Evolutionary conservation across 306 rosid genomes (phyloP).

Genomic region (Cucumis hystrix): DNA sequence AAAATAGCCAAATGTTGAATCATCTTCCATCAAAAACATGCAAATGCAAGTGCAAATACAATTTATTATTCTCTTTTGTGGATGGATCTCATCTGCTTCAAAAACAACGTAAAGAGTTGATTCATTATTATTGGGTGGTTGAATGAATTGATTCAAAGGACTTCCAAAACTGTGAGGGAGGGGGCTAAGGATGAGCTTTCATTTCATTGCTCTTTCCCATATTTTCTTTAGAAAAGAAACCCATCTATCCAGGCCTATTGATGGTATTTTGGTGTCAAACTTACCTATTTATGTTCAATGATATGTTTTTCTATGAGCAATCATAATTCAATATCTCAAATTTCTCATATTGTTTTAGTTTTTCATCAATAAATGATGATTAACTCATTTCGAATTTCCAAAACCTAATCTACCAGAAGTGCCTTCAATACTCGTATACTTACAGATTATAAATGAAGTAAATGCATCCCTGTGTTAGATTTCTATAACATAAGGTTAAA

Average conservation of each 20-base stretch:
- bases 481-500: too few species aligned
- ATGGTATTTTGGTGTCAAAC: background rate
- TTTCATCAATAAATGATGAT: too few species aligned
- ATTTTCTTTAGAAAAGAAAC: background rate
- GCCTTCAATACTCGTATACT: background rate
- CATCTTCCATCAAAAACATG: background rate
- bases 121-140: background rate
- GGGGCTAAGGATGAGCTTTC: background rate
- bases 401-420: background rate
- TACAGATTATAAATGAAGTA: too few species aligned
- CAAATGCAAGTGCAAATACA: background rate
- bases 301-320: too few species aligned
- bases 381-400: too few species aligned
- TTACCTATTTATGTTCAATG: too few species aligned
- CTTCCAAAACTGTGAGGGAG: background rate
- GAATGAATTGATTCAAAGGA: background rate
- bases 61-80: background rate
- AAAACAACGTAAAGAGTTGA: background rate
- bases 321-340: background rate
- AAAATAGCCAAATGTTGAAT: background rate
- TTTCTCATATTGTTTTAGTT: too few species aligned
- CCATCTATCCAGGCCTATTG: background rate
- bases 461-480: too few species aligned
- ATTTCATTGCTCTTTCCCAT: too few species aligned
- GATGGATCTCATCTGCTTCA: background rate